phyloP scores from a whole-genome alignment of 208 protist genomes.

The Acanthamoeba triangularis region DNA sequence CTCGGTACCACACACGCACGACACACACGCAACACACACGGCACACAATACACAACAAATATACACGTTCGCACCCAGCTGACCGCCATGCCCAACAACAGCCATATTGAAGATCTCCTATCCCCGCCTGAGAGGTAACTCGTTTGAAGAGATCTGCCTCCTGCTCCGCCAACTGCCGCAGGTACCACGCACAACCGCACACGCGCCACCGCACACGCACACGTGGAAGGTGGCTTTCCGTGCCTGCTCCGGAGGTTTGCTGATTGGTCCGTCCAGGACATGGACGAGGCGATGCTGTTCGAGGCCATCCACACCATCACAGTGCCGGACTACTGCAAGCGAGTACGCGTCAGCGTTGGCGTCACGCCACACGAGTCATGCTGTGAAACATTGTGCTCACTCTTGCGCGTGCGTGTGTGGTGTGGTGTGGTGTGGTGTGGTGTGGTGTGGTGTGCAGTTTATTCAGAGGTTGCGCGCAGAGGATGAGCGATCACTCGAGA shows the following conservation, averaged over 20 bases:
- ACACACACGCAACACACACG: neutral
- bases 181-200: neutral
- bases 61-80: too few relatives aligned
- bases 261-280: too few relatives aligned
- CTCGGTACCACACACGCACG: too few relatives aligned
- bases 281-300: slow-evolving; percentile 30
- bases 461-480: neutral
- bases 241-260: neutral
- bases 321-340: neutral
- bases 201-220: too few relatives aligned
- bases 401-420: too few relatives aligned
- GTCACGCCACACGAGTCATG: neutral
- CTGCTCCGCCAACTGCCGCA: neutral
- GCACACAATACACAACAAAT: neutral
- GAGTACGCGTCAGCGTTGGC: neutral
- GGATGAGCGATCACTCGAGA: neutral
- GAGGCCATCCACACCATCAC: slow-evolving; percentile 12
- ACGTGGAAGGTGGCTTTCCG: too few relatives aligned
- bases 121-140: neutral
- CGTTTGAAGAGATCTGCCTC: slow-evolving; percentile 31
- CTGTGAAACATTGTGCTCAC: too few relatives aligned
- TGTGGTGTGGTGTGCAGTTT: neutral
- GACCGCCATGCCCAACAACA: neutral
- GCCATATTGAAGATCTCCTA: neutral
- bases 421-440: too few relatives aligned